Percentiles rank a stretch among this genome's conserved stretches.
phyloP scores from a whole-genome alignment of 805 yeast species.

The Hyphopichia homilentoma region DNA sequence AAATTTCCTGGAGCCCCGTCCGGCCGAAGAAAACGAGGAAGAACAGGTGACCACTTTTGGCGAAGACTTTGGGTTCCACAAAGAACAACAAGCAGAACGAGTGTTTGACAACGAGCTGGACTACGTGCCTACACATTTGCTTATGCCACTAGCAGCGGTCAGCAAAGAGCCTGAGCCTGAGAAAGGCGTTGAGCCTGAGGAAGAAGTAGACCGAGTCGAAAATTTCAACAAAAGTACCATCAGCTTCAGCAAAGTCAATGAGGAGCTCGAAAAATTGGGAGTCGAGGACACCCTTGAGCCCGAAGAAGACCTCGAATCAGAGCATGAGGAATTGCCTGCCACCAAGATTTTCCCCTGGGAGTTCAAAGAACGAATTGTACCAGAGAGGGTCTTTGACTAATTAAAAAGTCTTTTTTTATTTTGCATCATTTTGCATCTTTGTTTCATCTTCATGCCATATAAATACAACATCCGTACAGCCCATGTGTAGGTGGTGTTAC shows the following conservation, averaged over 20 bases:
- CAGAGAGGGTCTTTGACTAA: conserved; percentile 25
- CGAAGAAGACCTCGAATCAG: conserved; percentile 8
- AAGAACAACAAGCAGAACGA: conserved; percentile 20
- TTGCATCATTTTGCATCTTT: too few species aligned
- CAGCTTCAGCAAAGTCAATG: conserved; percentile 7
- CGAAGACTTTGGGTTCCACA: background rate
- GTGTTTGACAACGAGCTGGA: conserved; percentile 25
- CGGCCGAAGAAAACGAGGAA: background rate
- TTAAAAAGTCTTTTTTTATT: conserved; percentile 1
- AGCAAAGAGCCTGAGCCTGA: background rate
- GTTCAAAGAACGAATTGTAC: conserved; percentile 11
- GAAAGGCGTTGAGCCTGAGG: background rate
- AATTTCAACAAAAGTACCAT: too few species aligned
- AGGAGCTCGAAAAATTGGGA: conserved; percentile 9
- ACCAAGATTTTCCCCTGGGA: conserved; percentile 39
- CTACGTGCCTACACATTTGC: conserved; percentile 25
- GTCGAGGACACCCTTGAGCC: conserved; percentile 11
- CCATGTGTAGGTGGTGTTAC: too few species aligned
- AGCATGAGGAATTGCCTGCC: conserved; percentile 1
- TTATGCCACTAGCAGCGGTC: conserved; percentile 3
- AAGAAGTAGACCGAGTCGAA: background rate
- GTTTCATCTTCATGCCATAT: too few species aligned
- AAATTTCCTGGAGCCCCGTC: too few species aligned
- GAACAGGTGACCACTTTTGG: background rate
- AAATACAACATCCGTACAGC: too few species aligned